Evolutionary conservation across 176 grass and related monocot species (phyloP).

Genomic region (Phoenix roebelenii): DNA sequence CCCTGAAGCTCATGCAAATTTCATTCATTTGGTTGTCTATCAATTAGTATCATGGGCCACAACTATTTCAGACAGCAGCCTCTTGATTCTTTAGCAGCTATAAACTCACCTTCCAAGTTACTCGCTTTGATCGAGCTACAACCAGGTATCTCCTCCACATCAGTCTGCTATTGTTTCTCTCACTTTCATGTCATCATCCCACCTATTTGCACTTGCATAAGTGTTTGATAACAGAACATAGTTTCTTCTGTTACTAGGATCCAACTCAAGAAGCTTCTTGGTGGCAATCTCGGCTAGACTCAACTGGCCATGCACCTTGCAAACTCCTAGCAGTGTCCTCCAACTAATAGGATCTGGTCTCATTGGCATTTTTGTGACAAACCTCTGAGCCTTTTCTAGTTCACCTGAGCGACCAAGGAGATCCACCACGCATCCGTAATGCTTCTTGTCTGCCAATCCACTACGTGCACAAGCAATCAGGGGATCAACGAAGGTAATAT

Average conservation of each 20-base stretch:
- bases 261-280: constrained; percentile 30
- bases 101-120: background rate
- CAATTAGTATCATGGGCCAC: no score
- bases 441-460: constrained; percentile 32
- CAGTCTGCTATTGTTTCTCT: constrained; percentile 20
- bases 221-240: constrained; percentile 32
- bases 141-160: constrained; percentile 30
- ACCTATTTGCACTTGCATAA: constrained; percentile 31
- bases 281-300: constrained; percentile 26
- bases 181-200: constrained; percentile 24
- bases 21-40: no score
- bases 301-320: constrained; percentile 31
- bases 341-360: constrained; percentile 32
- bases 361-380: constrained; percentile 32
- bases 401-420: constrained; percentile 33
- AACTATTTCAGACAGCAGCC: no score
- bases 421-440: constrained; percentile 34
- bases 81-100: background rate
- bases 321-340: constrained; percentile 41
- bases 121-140: constrained; percentile 24
- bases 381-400: constrained; percentile 23
- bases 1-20: no score
- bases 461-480: constrained; percentile 31
- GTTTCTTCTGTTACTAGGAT: constrained; percentile 28
- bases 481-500: constrained; percentile 33